phyloP scores from a whole-genome alignment of 2,329 filamentous ascomycete species.

The Trichophyton equinum region DNA sequence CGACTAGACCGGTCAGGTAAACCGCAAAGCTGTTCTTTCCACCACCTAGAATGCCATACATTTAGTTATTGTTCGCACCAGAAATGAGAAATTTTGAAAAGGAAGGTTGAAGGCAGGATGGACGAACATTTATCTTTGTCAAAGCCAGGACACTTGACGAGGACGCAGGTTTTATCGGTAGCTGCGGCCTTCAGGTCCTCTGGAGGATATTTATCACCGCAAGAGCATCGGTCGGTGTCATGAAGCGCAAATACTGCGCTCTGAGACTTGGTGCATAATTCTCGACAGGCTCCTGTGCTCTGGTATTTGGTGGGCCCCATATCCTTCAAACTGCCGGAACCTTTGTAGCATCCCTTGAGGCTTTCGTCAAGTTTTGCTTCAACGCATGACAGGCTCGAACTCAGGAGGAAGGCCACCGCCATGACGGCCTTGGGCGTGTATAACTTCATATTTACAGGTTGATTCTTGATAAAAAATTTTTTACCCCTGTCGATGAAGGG shows the following conservation, averaged over 20 bases:
- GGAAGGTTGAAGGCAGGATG: not conserved
- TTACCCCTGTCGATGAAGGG: not conserved
- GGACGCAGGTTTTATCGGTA: not conserved
- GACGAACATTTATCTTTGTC: conserved; percentile 51
- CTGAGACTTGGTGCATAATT: conserved; percentile 35
- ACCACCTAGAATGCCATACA: conserved; percentile 38
- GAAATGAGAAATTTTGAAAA: not conserved
- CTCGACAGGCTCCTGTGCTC: conserved; percentile 43
- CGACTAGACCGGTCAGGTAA: conserved; percentile 38
- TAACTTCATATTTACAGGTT: conserved; percentile 6
- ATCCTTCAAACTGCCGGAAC: conserved; percentile 35
- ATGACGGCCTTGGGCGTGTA: conserved; percentile 6
- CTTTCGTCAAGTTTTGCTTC: not conserved
- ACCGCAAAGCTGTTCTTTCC: conserved; percentile 42
- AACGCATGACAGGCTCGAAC: not conserved
- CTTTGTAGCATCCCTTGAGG: conserved; percentile 41
- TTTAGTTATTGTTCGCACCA: conserved; percentile 11
- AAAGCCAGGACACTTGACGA: conserved; percentile 49
- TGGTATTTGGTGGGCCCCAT: conserved; percentile 41
- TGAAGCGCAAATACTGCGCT: conserved; percentile 52
- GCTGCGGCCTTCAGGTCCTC: conserved; percentile 11
- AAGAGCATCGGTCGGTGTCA: conserved; percentile 54
- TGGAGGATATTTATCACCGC: conserved; percentile 57
- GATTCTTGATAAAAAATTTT: too few relatives aligned
- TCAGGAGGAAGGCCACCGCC: conserved; percentile 7